Conservation (phyloP, 352 stramenopile genomes). For the Bremia lactucae region DNA sequence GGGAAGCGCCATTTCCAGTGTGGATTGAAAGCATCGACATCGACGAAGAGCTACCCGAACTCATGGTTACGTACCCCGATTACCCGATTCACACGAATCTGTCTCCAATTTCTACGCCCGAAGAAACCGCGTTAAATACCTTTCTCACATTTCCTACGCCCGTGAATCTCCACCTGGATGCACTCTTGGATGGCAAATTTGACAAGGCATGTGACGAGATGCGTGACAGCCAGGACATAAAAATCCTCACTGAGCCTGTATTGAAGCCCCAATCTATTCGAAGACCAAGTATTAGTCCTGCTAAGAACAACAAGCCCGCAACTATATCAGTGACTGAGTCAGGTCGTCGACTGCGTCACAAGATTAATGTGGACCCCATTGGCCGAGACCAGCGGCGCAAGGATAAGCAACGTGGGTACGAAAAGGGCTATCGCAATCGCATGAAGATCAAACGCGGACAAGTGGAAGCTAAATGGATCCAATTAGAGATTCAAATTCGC, state of each 20-base stretch:
- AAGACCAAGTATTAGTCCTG: slow-evolving; percentile 4
- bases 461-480: slow-evolving; percentile 15
- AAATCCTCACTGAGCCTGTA: not conserved
- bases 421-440: slow-evolving; percentile 22
- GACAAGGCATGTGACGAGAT: not conserved
- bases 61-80: slow-evolving; percentile 1
- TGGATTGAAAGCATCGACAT: slow-evolving; percentile 24
- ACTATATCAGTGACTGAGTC: slow-evolving; percentile 6
- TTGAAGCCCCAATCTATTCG: slow-evolving; percentile 1
- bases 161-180: not conserved
- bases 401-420: slow-evolving; percentile 26
- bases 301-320: slow-evolving; percentile 1
- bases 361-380: slow-evolving; percentile 3
- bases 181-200: not conserved
- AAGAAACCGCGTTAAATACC: slow-evolving; percentile 2
- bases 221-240: slow-evolving; percentile 3
- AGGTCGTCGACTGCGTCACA: slow-evolving; percentile 4
- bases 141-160: not conserved
- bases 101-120: slow-evolving; percentile 2
- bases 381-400: slow-evolving; percentile 17
- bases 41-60: slow-evolving; percentile 10
- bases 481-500: slow-evolving; percentile 14
- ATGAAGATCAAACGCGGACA: slow-evolving; percentile 5
- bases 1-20: slow-evolving; percentile 15
- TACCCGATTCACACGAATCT: slow-evolving; percentile 2